These are phyloP conservation scores for Podospora conica DNA, from an alignment of 495 filamentous ascomycete species.

Conservation along the genomic window DNA sequence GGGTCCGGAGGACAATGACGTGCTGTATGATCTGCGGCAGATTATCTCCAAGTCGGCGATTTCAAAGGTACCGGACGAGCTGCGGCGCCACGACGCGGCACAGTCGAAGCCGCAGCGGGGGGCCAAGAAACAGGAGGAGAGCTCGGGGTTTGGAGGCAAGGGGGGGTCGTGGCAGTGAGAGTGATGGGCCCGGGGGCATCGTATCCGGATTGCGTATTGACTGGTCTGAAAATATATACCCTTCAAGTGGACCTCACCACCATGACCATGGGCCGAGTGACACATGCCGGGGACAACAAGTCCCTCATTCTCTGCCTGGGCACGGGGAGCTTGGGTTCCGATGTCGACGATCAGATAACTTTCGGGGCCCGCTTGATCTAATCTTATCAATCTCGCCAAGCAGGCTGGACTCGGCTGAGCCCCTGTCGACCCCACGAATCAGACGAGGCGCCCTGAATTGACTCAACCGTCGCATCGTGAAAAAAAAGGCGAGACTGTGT, in stretches of 20 bases:
- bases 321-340: no score
- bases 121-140: slow-evolving; percentile 27
- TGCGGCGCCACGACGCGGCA: slow-evolving; percentile 89
- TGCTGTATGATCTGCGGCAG: slow-evolving; percentile 94
- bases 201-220: neutral
- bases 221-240: neutral
- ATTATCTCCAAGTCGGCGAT: slow-evolving; percentile 92
- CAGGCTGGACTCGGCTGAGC: neutral
- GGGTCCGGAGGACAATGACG: slow-evolving; percentile 85
- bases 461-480: slow-evolving; percentile 1
- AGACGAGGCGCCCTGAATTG: neutral
- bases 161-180: slow-evolving; percentile 25
- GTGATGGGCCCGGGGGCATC: neutral
- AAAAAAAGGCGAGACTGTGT: slow-evolving; percentile 6
- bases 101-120: slow-evolving; percentile 61
- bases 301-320: neutral
- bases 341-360: slow-evolving; percentile 4
- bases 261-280: neutral
- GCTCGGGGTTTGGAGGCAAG: slow-evolving; percentile 25
- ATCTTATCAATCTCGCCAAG: slow-evolving; percentile 13
- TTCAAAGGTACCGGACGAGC: slow-evolving; percentile 84
- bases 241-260: neutral
- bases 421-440: neutral
- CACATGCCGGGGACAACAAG: neutral
- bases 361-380: neutral